Base-by-base conservation (phyloP, 2,329 filamentous ascomycete genomes). In the Cordyceps pruinosa region DNA sequence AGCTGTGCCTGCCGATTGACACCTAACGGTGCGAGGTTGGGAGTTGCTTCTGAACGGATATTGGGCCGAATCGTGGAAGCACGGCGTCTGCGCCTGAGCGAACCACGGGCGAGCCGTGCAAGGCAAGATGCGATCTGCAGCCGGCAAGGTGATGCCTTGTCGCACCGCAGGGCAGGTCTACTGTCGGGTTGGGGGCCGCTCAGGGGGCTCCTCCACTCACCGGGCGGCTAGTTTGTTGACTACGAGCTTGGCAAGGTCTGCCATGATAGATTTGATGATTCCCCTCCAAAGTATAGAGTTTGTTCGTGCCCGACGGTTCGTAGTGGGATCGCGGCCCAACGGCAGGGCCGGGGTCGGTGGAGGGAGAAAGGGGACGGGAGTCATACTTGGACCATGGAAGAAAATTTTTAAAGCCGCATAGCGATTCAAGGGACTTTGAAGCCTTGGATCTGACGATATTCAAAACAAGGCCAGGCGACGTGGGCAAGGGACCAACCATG, bases 381-480 rank as follows among this genome's bases (percentile, higher is more conserved):
- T 48, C 30, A 48, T 48, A 26, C 23, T 41, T 41, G 25, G 23
- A 10, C 30, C 32, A 37, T 26, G 21, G 35, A 41, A 21, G 34
- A 45, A 37, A n/a, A n/a, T n/a, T n/a, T n/a, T 53, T 23, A 23
- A 47, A 23, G 45, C 28, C 45, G 45, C 45, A 47, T 47, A 47
- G 19, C 13, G 10, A 32, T 47, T 5, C 15, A 34, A 12, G 17
- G n/a, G 39, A 42, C 10, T n/a, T 9, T n/a, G 39, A 44, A 34
- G 15, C 50, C 39, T 46, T 46, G 5, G 17, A 15, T 45, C 7
- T 19, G 28, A 56, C 23, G 19, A n/a, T n/a, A 25, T 52, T 8
- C 8, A 42, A 56, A 56, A 30, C 52, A 41, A 25, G 45, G 53
- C 44, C 53, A 56, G 44, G 15, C 53, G 53, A 49, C 53, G 10